Evolutionary conservation across 305 asterid genomes (phyloP), one percentile per base, ranked within the genome.

Genomic region (Rubia tinctorum): DNA sequence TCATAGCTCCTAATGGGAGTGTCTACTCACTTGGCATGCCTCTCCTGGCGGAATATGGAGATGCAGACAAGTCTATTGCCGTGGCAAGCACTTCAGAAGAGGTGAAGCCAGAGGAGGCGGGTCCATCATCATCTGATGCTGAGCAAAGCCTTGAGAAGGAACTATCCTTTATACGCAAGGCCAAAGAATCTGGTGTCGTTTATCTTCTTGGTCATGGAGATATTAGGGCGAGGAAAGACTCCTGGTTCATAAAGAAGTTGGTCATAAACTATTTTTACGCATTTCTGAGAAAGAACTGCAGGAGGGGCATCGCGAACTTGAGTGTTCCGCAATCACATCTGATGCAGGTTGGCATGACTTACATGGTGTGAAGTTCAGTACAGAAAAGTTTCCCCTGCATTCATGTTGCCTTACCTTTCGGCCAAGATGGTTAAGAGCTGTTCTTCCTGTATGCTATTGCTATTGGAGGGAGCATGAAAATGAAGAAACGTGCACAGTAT

Each of bases 151-250:
- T 93, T 42, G 97, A 95, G 79, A 93, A 88, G 86, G 99, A 95
- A 87, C 89, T 95, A 27, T 91, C 90, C 66, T 93, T 95, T 83
- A 71, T 95, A 67, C 98, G 81, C 84, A 85, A 82, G 79, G 97
- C 98, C 69, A 95, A 93, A 77, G 98, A 93, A 78, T 90, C 92
- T 3, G 99, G 99, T 13, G 94, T 95, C 6, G 97, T 95, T 3
- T 95, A 95, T 76, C 99, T 95, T 80, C 96, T 95, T 64, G 99
- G 99, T 37, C 97, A 95, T 71, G 99, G 99, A 71, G 88, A 88
- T 80, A 91, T 95, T 45, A 82, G 99, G 80, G 99, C 99, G 3
- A 91, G 93, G 81, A 95, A 95, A 83, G 88, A 95, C 58, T 95
- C 99, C 4, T 95, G 99, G 99, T 95, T 95, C 79, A 76, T 95